phyloP scores from a whole-genome alignment of 129 eudicot genomes.

The Helianthus annuus region HanXRQr2.0-SUNRISE NC_035440.2:26611075-26611574 shows the following conservation, averaged over 20 bases:
- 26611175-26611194: neutral
- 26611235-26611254: neutral
- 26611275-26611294: neutral
- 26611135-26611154: conserved; percentile 22
- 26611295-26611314: neutral
- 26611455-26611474: too few relatives aligned
- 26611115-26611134: conserved; percentile 78
- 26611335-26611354: neutral
- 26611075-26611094: conserved; percentile 79
- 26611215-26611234: neutral
- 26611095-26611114: conserved; percentile 96
- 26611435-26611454: too few relatives aligned
- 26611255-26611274: neutral
- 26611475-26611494: too few relatives aligned
- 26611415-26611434: neutral
- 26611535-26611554: neutral
- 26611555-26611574: neutral
- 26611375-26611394: neutral
- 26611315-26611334: neutral
- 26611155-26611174: neutral
- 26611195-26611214: neutral
- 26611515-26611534: too few relatives aligned
- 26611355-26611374: neutral
- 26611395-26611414: too few relatives aligned
- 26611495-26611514: too few relatives aligned